A percentile compares a stretch with the other conserved stretches of the same genome.
These are phyloP conservation scores for Colletotrichum sublineola DNA, from an alignment of 2,329 filamentous ascomycete species.

Conservation along the genomic window DNA sequence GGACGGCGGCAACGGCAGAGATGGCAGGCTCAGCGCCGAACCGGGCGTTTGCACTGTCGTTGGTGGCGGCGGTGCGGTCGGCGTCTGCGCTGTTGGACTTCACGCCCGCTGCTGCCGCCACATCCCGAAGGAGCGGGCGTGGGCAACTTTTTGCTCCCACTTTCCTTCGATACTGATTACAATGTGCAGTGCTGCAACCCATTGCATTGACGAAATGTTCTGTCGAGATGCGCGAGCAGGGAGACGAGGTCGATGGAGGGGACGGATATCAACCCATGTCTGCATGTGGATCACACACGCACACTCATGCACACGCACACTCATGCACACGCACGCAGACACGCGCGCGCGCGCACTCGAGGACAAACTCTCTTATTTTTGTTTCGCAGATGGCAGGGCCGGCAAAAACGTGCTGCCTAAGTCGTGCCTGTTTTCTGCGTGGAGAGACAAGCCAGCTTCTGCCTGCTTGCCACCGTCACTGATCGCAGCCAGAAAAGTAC, in stretches of 20 bases:
- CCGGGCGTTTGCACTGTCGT: background rate
- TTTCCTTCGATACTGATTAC: background rate
- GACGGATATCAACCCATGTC: constrained; percentile 8
- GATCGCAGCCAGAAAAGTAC: background rate
- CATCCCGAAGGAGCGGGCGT: background rate
- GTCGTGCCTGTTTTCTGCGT: background rate
- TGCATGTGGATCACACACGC: constrained; percentile 11
- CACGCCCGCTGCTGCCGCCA: background rate
- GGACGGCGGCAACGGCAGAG: no score
- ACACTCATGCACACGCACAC: background rate
- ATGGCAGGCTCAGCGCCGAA: background rate
- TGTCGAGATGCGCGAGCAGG: background rate
- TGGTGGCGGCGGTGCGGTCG: constrained; percentile 3
- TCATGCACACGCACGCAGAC: background rate
- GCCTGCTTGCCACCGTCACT: background rate
- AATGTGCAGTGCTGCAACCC: background rate
- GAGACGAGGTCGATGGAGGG: background rate
- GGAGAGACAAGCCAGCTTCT: constrained; percentile 8
- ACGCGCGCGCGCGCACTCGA: background rate
- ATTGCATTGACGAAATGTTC: background rate
- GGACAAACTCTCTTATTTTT: constrained; percentile 19
- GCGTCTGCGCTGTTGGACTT: no score
- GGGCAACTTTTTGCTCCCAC: background rate
- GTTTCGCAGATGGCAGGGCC: constrained; percentile 29
- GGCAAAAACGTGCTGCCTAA: constrained; percentile 1